Conservation (phyloP, 148 eudicot genomes). For the Euryodendron excelsum region DNA sequence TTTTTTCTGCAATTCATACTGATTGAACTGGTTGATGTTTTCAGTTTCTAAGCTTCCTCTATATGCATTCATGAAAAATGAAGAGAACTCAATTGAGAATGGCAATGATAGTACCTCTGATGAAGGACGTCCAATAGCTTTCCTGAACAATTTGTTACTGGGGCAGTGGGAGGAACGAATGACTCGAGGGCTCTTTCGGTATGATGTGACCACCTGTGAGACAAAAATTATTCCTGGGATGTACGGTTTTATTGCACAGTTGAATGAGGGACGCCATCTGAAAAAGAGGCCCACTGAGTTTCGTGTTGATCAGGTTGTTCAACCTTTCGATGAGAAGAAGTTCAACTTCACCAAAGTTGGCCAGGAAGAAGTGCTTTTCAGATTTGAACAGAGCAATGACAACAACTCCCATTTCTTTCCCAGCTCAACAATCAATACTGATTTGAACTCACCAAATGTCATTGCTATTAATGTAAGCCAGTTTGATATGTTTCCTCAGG, state of each 20-base stretch:
- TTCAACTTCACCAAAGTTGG: conserved; percentile 93
- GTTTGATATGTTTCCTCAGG: not conserved
- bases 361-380: conserved; percentile 79
- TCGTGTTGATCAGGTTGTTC: conserved; percentile 80
- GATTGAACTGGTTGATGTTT: conserved; percentile 8
- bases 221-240: conserved; percentile 67
- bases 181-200: conserved; percentile 47
- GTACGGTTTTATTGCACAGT: conserved; percentile 82
- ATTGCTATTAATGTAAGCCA: conserved; percentile 79
- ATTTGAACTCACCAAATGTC: conserved; percentile 56
- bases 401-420: conserved; percentile 45
- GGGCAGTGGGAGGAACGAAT: conserved; percentile 57
- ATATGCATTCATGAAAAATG: conserved; percentile 54
- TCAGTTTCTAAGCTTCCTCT: conserved; percentile 67
- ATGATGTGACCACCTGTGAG: conserved; percentile 60
- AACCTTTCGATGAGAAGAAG: conserved; percentile 75
- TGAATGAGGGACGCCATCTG: conserved; percentile 87
- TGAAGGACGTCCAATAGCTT: conserved; percentile 22
- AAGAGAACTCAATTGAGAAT: conserved; percentile 15
- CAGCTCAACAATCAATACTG: conserved; percentile 38
- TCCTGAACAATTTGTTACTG: conserved; percentile 34
- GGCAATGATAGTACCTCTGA: conserved; percentile 4
- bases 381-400: conserved; percentile 58
- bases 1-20: not conserved
- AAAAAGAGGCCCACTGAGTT: conserved; percentile 93